Percentiles rank a stretch among this genome's conserved stretches.
These are phyloP conservation scores for Stemphylium beticola DNA, from an alignment of 2,329 filamentous ascomycete genomes.

Conservation along the genomic window DNA sequence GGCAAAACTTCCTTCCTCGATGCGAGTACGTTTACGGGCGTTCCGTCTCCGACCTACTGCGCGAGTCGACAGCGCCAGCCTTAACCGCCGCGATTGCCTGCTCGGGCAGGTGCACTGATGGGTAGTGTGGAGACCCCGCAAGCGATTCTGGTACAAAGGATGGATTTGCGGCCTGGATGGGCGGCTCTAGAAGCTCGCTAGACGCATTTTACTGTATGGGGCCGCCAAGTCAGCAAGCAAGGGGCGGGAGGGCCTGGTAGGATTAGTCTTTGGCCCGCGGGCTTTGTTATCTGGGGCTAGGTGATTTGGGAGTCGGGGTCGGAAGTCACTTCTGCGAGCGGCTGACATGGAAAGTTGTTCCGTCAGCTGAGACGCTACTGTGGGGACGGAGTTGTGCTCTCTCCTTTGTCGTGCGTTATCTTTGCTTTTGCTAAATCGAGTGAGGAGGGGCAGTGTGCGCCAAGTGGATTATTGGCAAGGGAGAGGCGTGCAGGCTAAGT, in stretches of 20 bases:
- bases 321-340: conserved; percentile 7
- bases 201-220: conserved; percentile 27
- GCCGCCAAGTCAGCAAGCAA: conserved; percentile 25
- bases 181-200: conserved; percentile 27
- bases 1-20: conserved; percentile 6
- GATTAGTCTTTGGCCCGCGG: conserved; percentile 1
- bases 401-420: conserved; percentile 9
- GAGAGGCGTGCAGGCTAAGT: conserved; percentile 13
- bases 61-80: conserved; percentile 12
- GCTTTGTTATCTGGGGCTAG: conserved; percentile 5
- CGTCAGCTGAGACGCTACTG: conserved; percentile 21
- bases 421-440: conserved; percentile 26
- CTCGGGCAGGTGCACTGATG: conserved; percentile 11
- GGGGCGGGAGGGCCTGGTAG: conserved; percentile 18
- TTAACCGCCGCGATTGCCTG: conserved; percentile 13
- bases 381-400: conserved; percentile 5
- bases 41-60: not conserved
- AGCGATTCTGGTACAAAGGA: conserved; percentile 10
- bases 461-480: conserved; percentile 7
- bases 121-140: conserved; percentile 16
- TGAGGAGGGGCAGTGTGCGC: conserved; percentile 10
- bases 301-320: not conserved
- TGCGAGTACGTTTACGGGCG: not conserved
- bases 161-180: conserved; percentile 14
- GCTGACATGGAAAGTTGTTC: conserved; percentile 12